A percentile compares a stretch with the other conserved stretches of the same genome.
These are phyloP conservation scores for Microcyclosporella mali DNA, from an alignment of 2,329 filamentous ascomycete genomes.

Conservation along the genomic window DNA sequence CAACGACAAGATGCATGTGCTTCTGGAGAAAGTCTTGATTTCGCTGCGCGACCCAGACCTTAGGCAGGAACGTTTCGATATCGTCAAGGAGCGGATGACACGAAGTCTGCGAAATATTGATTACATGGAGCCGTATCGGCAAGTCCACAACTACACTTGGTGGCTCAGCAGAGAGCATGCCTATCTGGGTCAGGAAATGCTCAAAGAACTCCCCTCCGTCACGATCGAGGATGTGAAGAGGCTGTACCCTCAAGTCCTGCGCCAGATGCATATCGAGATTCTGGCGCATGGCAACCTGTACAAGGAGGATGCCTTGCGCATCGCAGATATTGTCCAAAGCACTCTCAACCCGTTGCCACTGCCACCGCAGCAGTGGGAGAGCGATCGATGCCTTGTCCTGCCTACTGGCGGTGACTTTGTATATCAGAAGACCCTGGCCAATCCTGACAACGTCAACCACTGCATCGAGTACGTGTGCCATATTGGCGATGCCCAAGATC, in stretches of 20 bases:
- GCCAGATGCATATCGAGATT: slow-evolving; percentile 80
- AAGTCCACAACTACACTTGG: slow-evolving; percentile 74
- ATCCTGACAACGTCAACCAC: slow-evolving; percentile 72
- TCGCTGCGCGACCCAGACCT: slow-evolving; percentile 81
- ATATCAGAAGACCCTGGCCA: slow-evolving; percentile 73
- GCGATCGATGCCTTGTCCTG: slow-evolving; percentile 68
- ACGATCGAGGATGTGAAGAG: slow-evolving; percentile 66
- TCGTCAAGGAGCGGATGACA: slow-evolving; percentile 77
- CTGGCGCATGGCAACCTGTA: slow-evolving; percentile 89
- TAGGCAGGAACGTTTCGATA: slow-evolving; percentile 79
- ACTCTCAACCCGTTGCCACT: slow-evolving; percentile 68
- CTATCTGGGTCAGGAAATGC: slow-evolving; percentile 73
- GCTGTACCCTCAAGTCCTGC: slow-evolving; percentile 74
- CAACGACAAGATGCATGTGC: slow-evolving; percentile 89
- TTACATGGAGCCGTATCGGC: slow-evolving; percentile 80
- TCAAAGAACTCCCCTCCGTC: slow-evolving; percentile 68
- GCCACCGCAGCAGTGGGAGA: slow-evolving; percentile 71
- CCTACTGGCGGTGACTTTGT: slow-evolving; percentile 76
- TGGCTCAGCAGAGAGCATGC: slow-evolving; percentile 73
- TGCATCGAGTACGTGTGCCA: slow-evolving; percentile 46
- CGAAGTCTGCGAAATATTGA: slow-evolving; percentile 80
- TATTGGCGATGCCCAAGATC: slow-evolving; percentile 49
- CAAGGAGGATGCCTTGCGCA: slow-evolving; percentile 81
- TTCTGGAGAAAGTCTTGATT: slow-evolving; percentile 80
- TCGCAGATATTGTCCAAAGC: slow-evolving; percentile 75